A percentile compares a stretch with the other conserved stretches of the same genome.
Conservation (phyloP, 1,284 basidiomycete species). For the Sanghuangporus sanghuang region DNA sequence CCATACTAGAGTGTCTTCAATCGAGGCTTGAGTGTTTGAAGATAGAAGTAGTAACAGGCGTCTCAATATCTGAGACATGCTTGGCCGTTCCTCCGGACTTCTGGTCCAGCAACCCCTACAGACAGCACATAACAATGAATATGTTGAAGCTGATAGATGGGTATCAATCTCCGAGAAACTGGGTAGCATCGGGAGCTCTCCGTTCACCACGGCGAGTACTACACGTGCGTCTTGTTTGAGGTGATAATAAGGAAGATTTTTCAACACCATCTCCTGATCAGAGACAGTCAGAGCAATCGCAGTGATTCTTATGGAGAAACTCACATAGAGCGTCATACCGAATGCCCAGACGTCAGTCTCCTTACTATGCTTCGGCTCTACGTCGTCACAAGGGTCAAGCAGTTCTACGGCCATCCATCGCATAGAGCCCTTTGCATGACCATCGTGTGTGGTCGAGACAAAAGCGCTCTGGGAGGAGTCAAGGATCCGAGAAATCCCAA, state of each 20-base stretch:
- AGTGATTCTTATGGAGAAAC: neutral
- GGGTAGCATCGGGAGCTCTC: neutral
- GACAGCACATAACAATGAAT: neutral
- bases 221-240: constrained; percentile 1
- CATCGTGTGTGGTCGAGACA: neutral
- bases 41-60: no score
- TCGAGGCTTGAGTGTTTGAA: no score
- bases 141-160: neutral
- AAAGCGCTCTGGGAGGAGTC: neutral
- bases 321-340: constrained; percentile 10
- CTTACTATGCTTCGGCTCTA: neutral
- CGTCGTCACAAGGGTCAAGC: neutral
- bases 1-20: no score
- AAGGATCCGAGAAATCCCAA: constrained; percentile 4
- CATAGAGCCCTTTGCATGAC: neutral
- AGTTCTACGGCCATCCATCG: constrained; percentile 14
- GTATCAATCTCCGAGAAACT: neutral
- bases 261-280: neutral
- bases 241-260: neutral
- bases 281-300: neutral
- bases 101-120: neutral
- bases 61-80: neutral
- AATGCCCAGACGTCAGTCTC: constrained; percentile 11
- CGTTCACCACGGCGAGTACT: neutral
- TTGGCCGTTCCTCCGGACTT: neutral